These are phyloP conservation scores for Vitis riparia DNA, from an alignment of 164 flowering plant genomes.

Conservation along the genomic window DNA sequence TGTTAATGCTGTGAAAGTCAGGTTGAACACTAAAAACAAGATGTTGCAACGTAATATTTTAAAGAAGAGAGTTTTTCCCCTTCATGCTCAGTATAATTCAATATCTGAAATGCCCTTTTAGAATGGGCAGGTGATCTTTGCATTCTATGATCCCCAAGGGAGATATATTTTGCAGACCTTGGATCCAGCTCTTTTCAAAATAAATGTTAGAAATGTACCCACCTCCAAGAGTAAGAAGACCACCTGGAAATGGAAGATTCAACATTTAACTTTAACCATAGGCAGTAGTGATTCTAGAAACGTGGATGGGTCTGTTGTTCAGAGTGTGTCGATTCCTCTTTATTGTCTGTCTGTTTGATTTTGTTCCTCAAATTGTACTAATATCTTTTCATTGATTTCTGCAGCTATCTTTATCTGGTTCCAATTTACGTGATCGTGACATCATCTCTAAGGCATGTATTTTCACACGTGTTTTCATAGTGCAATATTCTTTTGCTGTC, in stretches of 20 bases:
- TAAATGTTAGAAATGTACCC: background rate
- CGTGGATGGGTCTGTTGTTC: no score
- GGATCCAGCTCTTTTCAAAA: background rate
- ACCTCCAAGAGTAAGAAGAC: background rate
- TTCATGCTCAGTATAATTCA: background rate
- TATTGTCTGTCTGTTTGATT: background rate
- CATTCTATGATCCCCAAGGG: background rate
- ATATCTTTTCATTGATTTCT: slow-evolving; percentile 5
- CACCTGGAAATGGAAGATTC: background rate
- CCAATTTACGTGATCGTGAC: slow-evolving; percentile 62
- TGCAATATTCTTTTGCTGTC: background rate
- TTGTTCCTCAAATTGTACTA: background rate
- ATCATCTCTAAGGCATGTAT: slow-evolving; percentile 56
- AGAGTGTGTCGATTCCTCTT: no score
- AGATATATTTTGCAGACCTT: background rate
- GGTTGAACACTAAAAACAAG: background rate
- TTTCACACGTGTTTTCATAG: background rate
- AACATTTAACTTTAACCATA: background rate
- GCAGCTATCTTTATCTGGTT: slow-evolving; percentile 75
- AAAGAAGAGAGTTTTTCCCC: background rate
- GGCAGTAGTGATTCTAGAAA: background rate
- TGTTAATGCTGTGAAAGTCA: background rate
- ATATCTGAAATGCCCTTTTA: background rate
- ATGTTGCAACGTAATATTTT: background rate
- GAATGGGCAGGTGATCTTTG: background rate